Percentiles rank a stretch among this genome's conserved stretches.
Conservation (phyloP, 768 basidiomycete species). For the Sarcodon aspratus region DNA sequence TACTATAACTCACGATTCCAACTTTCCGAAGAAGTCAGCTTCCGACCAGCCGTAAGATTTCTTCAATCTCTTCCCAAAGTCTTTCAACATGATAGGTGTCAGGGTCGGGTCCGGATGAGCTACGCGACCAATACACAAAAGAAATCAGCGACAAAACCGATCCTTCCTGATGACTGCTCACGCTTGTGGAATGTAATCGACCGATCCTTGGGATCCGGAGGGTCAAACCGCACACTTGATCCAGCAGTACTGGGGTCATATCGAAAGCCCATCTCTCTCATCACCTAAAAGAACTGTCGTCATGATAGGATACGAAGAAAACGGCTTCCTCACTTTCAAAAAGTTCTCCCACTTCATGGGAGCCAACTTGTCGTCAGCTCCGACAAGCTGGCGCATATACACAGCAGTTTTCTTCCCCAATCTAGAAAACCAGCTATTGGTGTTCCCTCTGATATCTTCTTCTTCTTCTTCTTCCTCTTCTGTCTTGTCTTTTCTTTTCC, state of each 20-base stretch:
- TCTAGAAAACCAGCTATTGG: constrained; percentile 42
- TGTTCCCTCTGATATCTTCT: constrained; percentile 29
- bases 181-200: constrained; percentile 74
- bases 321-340: constrained; percentile 38
- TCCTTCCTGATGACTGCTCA: constrained; percentile 15
- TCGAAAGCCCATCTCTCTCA: constrained; percentile 69
- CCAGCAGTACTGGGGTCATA: constrained; percentile 70
- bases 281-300: constrained; percentile 32
- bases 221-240: constrained; percentile 75
- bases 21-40: constrained; percentile 21
- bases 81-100: constrained; percentile 33
- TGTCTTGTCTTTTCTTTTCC: constrained; percentile 20
- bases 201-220: constrained; percentile 47
- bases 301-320: neutral
- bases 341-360: constrained; percentile 77
- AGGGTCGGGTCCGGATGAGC: constrained; percentile 71
- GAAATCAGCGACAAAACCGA: constrained; percentile 1
- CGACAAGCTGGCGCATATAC: constrained; percentile 56
- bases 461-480: constrained; percentile 26
- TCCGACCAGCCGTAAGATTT: constrained; percentile 56
- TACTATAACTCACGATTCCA: too few relatives aligned
- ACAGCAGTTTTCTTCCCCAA: constrained; percentile 46
- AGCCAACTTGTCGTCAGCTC: constrained; percentile 38
- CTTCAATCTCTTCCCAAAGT: constrained; percentile 48
- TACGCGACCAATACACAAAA: constrained; percentile 13